Percentiles rank a stretch among this genome's conserved stretches.
These are phyloP conservation scores for Spinacia oleracea DNA, from an alignment of 179 eudicot species.

Conservation along the genomic window DNA sequence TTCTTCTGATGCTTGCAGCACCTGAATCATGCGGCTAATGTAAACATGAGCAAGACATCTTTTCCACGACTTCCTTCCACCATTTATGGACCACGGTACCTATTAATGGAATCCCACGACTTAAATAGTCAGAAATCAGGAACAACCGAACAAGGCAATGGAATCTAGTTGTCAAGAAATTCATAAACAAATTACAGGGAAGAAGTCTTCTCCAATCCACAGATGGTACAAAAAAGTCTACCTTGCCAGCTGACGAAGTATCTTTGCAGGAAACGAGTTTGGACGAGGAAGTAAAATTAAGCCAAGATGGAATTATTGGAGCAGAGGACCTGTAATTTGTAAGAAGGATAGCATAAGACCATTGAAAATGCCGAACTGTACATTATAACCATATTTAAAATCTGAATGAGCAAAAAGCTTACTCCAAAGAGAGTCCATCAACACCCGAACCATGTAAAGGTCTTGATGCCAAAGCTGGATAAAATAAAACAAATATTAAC, in stretches of 20 bases:
- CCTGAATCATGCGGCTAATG: conserved; percentile 57
- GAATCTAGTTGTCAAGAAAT: conserved; percentile 6
- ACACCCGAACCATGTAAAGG: conserved; percentile 22
- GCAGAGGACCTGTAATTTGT: conserved; percentile 36
- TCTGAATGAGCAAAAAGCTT: conserved; percentile 17
- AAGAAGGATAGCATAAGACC: conserved; percentile 11
- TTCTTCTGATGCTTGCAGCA: conserved; percentile 42
- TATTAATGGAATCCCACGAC: not conserved
- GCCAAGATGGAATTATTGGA: conserved; percentile 29
- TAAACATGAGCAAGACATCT: conserved; percentile 58
- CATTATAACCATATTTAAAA: not conserved
- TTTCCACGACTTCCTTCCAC: conserved; percentile 44
- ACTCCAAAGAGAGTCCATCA: conserved; percentile 27
- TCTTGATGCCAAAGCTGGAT: conserved; percentile 20
- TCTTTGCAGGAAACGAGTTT: conserved; percentile 12
- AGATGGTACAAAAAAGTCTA: conserved; percentile 6
- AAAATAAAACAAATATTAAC: not conserved
- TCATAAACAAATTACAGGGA: not conserved
- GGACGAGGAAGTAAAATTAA: conserved; percentile 17
- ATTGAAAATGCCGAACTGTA: not conserved
- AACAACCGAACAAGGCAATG: not conserved
- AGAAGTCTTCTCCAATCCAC: not conserved
- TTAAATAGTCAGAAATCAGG: not conserved
- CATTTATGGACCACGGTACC: conserved; percentile 26
- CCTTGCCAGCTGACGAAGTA: conserved; percentile 22